A percentile compares a stretch with the other conserved stretches of the same genome.
phyloP scores from a whole-genome alignment of 345 rosid species.

The Acer saccharum region DNA sequence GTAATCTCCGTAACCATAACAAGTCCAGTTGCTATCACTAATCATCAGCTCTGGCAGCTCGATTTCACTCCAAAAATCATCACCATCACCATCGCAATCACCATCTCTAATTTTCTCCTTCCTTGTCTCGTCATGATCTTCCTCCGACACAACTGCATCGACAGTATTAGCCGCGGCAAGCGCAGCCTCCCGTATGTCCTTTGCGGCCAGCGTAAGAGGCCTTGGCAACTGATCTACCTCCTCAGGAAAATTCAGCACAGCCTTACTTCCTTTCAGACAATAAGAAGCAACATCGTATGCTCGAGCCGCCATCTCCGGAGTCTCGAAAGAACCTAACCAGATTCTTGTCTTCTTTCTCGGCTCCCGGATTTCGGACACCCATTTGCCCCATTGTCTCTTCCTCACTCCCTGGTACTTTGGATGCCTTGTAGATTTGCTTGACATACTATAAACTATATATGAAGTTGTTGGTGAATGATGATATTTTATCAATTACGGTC shows the following conservation, averaged over 20 bases:
- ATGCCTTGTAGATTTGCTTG: constrained; percentile 5
- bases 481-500: neutral
- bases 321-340: constrained; percentile 21
- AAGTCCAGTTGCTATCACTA: neutral
- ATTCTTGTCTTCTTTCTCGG: constrained; percentile 16
- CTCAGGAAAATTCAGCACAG: constrained; percentile 16
- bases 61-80: constrained; percentile 21
- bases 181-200: constrained; percentile 18
- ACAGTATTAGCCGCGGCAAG: neutral
- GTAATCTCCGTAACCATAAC: neutral
- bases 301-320: constrained; percentile 21
- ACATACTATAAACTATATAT: too few relatives aligned
- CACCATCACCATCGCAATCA: neutral
- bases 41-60: constrained; percentile 18
- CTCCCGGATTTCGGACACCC: constrained; percentile 23
- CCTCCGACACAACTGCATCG: neutral
- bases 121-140: neutral
- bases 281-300: constrained; percentile 17
- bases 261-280: constrained; percentile 11
- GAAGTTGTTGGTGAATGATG: neutral
- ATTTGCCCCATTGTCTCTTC: constrained; percentile 18
- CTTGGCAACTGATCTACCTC: constrained; percentile 3
- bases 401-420: constrained; percentile 17
- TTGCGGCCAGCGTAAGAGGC: neutral
- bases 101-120: neutral